These are phyloP conservation scores for grape (Vitis vinifera) DNA, from an alignment of 164 flowering plant species.

Conservation along the genomic window ASM3070453v1 NC_081816.1:22016001-22016500, in stretches of 20 bases:
- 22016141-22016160: constrained; percentile 86
- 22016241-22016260: constrained; percentile 82
- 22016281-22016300: constrained; percentile 87
- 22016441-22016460: no score
- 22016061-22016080: constrained; percentile 69
- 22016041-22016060: constrained; percentile 58
- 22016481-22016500: no score
- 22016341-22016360: constrained; percentile 36
- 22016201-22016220: constrained; percentile 47
- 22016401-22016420: no score
- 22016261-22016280: constrained; percentile 89
- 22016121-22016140: constrained; percentile 88
- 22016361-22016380: constrained; percentile 44
- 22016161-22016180: constrained; percentile 87
- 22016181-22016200: constrained; percentile 70
- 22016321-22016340: constrained; percentile 45
- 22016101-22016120: constrained; percentile 56
- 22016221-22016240: constrained; percentile 42
- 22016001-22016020: constrained; percentile 30
- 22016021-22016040: constrained; percentile 26
- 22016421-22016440: no score
- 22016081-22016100: constrained; percentile 28
- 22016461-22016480: no score
- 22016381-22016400: constrained; percentile 39
- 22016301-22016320: constrained; percentile 24